A percentile compares a stretch with the other conserved stretches of the same genome.
phyloP scores from a whole-genome alignment of 257 asterid genomes.

The Solanum sejunctum region DNA sequence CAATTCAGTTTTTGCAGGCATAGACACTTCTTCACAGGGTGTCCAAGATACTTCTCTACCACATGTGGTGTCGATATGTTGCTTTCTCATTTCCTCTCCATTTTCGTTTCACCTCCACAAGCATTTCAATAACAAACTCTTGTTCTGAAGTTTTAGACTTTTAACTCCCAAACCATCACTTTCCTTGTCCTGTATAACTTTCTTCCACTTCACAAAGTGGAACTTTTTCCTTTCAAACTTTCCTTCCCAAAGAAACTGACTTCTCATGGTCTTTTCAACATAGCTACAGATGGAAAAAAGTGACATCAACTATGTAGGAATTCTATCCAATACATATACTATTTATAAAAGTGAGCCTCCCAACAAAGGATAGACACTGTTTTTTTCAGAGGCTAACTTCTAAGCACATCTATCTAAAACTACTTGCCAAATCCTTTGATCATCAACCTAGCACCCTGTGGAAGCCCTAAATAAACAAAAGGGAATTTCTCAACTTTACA shows the following conservation, averaged over 20 bases:
- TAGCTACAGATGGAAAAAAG: not conserved
- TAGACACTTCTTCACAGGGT: not conserved
- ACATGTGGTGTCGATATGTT: not conserved
- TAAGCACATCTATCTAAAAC: not conserved
- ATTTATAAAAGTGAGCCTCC: not conserved
- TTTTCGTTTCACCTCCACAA: not conserved
- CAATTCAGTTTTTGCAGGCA: not conserved
- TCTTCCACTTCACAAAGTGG: not conserved
- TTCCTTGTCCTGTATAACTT: not conserved
- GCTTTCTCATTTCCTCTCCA: not conserved
- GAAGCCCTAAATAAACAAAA: not conserved
- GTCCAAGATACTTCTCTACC: not conserved
- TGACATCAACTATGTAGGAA: not conserved
- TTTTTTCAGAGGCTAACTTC: not conserved
- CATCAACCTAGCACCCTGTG: not conserved
- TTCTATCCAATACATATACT: not conserved
- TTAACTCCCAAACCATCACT: not conserved
- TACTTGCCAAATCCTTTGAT: not conserved
- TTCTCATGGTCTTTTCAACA: not conserved
- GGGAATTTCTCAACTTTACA: not conserved
- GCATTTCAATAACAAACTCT: not conserved
- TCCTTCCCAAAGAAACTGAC: not conserved
- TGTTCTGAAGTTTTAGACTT: not conserved
- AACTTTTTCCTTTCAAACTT: not conserved
- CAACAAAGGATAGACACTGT: not conserved